phyloP scores from a whole-genome alignment of 768 basidiomycete genomes.

The Obba rivulosa region DNA sequence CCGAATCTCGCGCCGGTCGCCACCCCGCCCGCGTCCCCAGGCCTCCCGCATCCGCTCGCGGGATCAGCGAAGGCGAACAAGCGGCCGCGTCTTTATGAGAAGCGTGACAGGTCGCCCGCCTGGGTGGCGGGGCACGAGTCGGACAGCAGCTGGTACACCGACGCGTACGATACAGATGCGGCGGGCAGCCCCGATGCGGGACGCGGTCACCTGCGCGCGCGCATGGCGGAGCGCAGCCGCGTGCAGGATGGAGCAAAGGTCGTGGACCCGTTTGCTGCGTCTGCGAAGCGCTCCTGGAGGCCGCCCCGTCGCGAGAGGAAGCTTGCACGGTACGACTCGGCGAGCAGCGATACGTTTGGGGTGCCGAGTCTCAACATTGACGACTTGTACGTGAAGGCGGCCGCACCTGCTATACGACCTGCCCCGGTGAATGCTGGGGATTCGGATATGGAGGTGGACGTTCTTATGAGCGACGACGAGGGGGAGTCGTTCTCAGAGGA shows the following conservation, averaged over 20 bases:
- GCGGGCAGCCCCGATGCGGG: background rate
- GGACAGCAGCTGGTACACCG: background rate
- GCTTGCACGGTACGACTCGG: constrained; percentile 1
- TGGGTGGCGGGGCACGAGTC: constrained; percentile 20
- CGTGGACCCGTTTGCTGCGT: constrained; percentile 13
- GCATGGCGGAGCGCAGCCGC: constrained; percentile 7
- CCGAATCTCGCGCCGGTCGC: constrained; percentile 21
- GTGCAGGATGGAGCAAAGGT: constrained; percentile 5
- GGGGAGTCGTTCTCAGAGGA: constrained; percentile 8
- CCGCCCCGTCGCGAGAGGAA: constrained; percentile 16
- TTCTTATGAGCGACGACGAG: no score
- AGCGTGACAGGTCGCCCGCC: background rate
- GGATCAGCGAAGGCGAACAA: constrained; percentile 48
- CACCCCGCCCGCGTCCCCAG: constrained; percentile 28
- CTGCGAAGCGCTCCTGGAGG: constrained; percentile 14
- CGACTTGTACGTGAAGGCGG: no score
- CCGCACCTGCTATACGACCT: background rate
- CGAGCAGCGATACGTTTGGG: no score
- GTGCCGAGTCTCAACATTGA: no score
- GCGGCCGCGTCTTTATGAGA: constrained; percentile 41
- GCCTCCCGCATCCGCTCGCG: constrained; percentile 46
- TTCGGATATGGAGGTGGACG: no score
- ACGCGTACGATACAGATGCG: constrained; percentile 8
- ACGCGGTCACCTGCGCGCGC: no score
- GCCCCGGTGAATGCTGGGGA: constrained; percentile 4